Percentiles rank a stretch among this genome's conserved stretches.
These are phyloP conservation scores for Sclerotinia minor DNA, from an alignment of 2,329 filamentous ascomycete species.

Conservation along the genomic window DNA sequence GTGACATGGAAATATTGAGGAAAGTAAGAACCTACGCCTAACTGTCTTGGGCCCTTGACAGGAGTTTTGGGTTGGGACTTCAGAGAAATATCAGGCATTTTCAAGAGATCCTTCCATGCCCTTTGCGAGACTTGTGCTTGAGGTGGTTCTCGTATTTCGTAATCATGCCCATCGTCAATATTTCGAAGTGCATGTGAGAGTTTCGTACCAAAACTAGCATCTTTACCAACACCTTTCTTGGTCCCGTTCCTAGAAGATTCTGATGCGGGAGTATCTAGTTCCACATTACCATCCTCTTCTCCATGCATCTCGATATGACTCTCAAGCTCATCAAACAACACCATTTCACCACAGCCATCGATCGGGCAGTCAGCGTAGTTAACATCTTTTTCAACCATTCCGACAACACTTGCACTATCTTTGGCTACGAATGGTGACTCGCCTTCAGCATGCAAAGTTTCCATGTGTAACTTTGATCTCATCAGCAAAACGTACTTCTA, in stretches of 20 bases:
- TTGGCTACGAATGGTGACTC: conserved; percentile 40
- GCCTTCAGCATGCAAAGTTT: conserved; percentile 40
- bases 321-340: conserved; percentile 54
- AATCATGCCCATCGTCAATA: conserved; percentile 29
- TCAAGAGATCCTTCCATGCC: conserved; percentile 41
- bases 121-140: conserved; percentile 33
- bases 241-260: neutral
- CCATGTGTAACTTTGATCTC: conserved; percentile 38
- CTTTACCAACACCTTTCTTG: conserved; percentile 20
- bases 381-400: conserved; percentile 38
- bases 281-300: conserved; percentile 31
- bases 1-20: conserved; percentile 11
- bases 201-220: conserved; percentile 24
- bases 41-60: conserved; percentile 29
- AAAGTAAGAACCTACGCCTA: conserved; percentile 41
- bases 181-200: conserved; percentile 30
- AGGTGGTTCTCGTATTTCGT: conserved; percentile 20
- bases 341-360: conserved; percentile 60
- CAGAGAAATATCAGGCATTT: conserved; percentile 36
- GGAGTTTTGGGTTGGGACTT: conserved; percentile 22
- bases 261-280: conserved; percentile 22
- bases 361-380: conserved; percentile 55
- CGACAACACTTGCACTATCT: conserved; percentile 36
- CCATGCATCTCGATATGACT: conserved; percentile 60
- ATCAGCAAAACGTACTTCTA: conserved; percentile 23